Percentiles rank a stretch among this genome's conserved stretches.
These are phyloP conservation scores for Trichoderma orchidacearum DNA, from an alignment of 495 filamentous ascomycete species.

Conservation along the genomic window DNA sequence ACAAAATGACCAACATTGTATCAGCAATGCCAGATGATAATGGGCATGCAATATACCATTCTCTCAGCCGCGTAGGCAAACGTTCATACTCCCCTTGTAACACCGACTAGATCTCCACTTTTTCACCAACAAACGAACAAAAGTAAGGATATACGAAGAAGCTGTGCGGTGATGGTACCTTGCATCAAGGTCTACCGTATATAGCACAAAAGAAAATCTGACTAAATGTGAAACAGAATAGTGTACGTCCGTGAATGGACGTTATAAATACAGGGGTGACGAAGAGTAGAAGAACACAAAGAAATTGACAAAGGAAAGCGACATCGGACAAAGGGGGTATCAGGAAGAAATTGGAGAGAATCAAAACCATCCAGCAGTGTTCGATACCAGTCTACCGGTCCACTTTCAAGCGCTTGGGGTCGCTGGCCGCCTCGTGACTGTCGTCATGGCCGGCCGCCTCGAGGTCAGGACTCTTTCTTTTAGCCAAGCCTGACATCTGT, in stretches of 20 bases:
- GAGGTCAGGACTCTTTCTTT: conserved; percentile 36
- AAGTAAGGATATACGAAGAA: too few species aligned
- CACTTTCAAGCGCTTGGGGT: conserved; percentile 30
- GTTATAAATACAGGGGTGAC: background rate
- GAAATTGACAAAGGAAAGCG: background rate
- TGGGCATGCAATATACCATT: too few species aligned
- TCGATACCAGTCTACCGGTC: conserved; percentile 12
- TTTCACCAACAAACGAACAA: too few species aligned
- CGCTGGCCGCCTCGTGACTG: conserved; percentile 20
- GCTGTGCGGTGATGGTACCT: too few species aligned
- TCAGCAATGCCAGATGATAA: too few species aligned
- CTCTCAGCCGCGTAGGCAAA: too few species aligned
- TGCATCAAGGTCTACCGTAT: too few species aligned
- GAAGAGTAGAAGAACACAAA: background rate
- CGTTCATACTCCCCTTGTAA: too few species aligned
- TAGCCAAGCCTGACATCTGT: conserved; percentile 11
- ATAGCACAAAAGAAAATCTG: background rate
- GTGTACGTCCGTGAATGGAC: background rate
- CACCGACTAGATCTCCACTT: too few species aligned
- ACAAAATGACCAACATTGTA: too few species aligned
- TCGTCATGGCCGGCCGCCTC: conserved; percentile 17
- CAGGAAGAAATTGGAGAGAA: conserved; percentile 2
- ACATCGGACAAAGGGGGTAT: conserved; percentile 1
- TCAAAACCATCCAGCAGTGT: background rate
- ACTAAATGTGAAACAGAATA: background rate